A percentile compares a stretch with the other conserved stretches of the same genome.
phyloP scores from a whole-genome alignment of 768 basidiomycete species.

The Boletus rubropictus region DNA sequence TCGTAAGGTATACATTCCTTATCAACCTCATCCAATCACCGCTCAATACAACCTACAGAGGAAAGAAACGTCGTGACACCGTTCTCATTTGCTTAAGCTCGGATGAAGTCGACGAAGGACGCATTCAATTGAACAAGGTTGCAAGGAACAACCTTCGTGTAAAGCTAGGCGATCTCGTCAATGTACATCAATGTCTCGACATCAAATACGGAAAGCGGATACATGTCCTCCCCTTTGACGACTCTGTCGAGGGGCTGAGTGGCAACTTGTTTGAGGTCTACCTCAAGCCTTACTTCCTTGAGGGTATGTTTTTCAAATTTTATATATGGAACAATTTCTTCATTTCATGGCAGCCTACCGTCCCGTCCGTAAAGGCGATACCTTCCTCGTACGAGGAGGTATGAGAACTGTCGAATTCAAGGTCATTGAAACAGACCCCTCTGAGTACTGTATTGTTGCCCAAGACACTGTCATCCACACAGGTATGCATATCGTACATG shows the following conservation, averaged over 20 bases:
- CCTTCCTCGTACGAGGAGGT: constrained; percentile 97
- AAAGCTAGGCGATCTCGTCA: constrained; percentile 94
- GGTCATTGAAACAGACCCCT: constrained; percentile 95
- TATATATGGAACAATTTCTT: background rate
- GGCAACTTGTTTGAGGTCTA: constrained; percentile 99
- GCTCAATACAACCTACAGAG: constrained; percentile 41
- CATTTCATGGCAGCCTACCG: constrained; percentile 61
- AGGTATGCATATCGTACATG: constrained; percentile 34
- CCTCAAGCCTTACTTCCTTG: constrained; percentile 98
- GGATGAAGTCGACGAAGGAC: constrained; percentile 96
- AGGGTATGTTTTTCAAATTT: constrained; percentile 46
- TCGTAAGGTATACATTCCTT: constrained; percentile 61
- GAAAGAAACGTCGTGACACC: constrained; percentile 96
- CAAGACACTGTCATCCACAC: constrained; percentile 98
- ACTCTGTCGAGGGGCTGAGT: constrained; percentile 95
- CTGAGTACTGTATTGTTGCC: constrained; percentile 98
- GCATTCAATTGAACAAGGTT: constrained; percentile 98
- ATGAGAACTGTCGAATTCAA: constrained; percentile 99
- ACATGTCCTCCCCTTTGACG: constrained; percentile 95
- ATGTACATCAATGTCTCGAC: constrained; percentile 92
- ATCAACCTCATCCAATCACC: background rate
- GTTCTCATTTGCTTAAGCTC: constrained; percentile 95
- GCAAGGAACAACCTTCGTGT: constrained; percentile 99
- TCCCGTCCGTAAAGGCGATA: constrained; percentile 94
- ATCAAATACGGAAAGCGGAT: constrained; percentile 99